Base-by-base conservation (phyloP, 129 eudicot species). In the Tagetes erecta region DNA sequence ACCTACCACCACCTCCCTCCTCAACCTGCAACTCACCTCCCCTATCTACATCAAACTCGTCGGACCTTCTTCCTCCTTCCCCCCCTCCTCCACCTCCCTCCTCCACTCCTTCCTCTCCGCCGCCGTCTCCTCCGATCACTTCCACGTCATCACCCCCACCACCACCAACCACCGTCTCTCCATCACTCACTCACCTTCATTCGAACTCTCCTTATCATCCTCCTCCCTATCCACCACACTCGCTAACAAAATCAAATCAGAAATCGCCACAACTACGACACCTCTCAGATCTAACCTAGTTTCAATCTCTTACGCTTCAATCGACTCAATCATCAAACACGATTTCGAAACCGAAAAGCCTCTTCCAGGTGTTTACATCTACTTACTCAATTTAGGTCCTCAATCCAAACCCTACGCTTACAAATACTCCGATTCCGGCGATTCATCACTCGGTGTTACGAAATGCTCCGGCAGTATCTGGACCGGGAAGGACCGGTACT, bases 381-480 rank as follows among this genome's bases (percentile, higher is more conserved):
- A 87, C 68, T 44, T 90, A 6, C 74, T 94, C 67, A 84, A 90
- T 57, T 78, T 94, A 44, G 98, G 97, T 2, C 33, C 86, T 2
- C 86, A 77, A 45, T 57, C 86, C 0, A 94, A 90, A 68, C 82
- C 89, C 66, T 94, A 90, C 50, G 97, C 91, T 0, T 94, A 90
- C 69, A 81, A 78, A 46, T 90, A 94, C 77, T 77, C 83, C 0
- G 78, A 79, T 27, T 14, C 62, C 0, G 95, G 96, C 0, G 98
- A 86, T 3, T 76, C 86, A 4, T 87, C 97, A 1, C 84, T 89
- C 1, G 92, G 85, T 1, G 75, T 74, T 10, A 84, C 96, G 20
- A 86, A 81, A 65, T 94, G 98, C 66, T 60, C 87, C 72, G 98
- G 98, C 3, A 84, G 75, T 45, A 44, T 94, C 30, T 94, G 97